Conservation (phyloP, 768 basidiomycete species). For the Hygrophoropsis aurantiaca region DNA sequence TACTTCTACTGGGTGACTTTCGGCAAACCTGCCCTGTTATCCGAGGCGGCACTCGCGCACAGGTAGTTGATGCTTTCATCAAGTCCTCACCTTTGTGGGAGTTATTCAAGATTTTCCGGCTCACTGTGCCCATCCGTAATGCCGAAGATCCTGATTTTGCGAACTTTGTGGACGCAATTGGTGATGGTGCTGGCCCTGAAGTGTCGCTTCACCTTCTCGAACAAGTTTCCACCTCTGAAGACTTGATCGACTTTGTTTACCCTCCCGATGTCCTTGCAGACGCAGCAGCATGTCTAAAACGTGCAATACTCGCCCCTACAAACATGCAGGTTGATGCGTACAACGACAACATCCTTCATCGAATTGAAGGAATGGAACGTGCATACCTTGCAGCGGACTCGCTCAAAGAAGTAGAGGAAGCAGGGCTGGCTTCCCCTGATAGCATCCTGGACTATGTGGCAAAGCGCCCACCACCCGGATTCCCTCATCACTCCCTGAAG, state of each 20-base stretch:
- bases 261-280: constrained; percentile 20
- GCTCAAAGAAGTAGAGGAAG: constrained; percentile 20
- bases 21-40: constrained; percentile 42
- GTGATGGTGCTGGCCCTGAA: constrained; percentile 29
- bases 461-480: constrained; percentile 11
- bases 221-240: constrained; percentile 8
- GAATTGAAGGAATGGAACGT: constrained; percentile 20
- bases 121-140: constrained; percentile 35
- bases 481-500: constrained; percentile 17
- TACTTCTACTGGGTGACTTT: constrained; percentile 40
- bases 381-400: constrained; percentile 24
- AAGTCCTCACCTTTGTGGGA: constrained; percentile 34
- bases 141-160: constrained; percentile 36
- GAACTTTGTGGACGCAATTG: constrained; percentile 36
- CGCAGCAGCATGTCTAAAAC: constrained; percentile 24
- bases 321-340: constrained; percentile 35
- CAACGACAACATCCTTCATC: constrained; percentile 30
- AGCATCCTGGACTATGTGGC: constrained; percentile 20
- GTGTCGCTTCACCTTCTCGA: constrained; percentile 23
- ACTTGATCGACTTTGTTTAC: constrained; percentile 28
- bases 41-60: constrained; percentile 20
- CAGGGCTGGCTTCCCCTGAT: constrained; percentile 11
- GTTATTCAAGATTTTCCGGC: constrained; percentile 22
- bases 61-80: constrained; percentile 37
- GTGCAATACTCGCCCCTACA: constrained; percentile 38